Conservation (phyloP, 2,329 filamentous ascomycete genomes). For the Ilyonectria sp. region DNA sequence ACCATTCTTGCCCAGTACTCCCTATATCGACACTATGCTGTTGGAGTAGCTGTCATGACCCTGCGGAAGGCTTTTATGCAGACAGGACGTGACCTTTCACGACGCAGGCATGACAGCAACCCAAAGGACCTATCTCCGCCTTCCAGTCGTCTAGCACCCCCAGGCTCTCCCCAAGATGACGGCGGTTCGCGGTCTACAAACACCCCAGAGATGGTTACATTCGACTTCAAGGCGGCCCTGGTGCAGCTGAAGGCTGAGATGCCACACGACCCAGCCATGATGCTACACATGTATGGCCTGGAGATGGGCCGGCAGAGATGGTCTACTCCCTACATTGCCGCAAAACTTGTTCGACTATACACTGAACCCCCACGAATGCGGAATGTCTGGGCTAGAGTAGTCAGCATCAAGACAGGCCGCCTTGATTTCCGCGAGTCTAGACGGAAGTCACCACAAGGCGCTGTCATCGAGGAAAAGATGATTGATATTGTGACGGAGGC, state of each 20-base stretch:
- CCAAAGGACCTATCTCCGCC: constrained; percentile 38
- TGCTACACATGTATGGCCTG: constrained; percentile 89
- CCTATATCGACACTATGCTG: constrained; percentile 91
- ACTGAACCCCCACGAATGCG: constrained; percentile 88
- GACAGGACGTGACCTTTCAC: constrained; percentile 60
- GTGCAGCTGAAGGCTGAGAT: constrained; percentile 91
- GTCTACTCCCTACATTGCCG: constrained; percentile 85
- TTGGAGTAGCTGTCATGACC: constrained; percentile 85
- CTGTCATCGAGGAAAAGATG: constrained; percentile 80
- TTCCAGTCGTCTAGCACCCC: constrained; percentile 56
- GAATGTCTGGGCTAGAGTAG: constrained; percentile 86
- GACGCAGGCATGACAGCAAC: constrained; percentile 52
- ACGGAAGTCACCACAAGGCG: constrained; percentile 73
- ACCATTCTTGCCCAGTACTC: constrained; percentile 91
- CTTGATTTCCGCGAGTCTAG: constrained; percentile 85
- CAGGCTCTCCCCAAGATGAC: constrained; percentile 51
- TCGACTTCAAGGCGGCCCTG: constrained; percentile 86
- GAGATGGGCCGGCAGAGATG: constrained; percentile 90
- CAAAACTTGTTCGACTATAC: constrained; percentile 86
- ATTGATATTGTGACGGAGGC: constrained; percentile 90
- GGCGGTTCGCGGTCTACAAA: constrained; percentile 53
- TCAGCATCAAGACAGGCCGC: constrained; percentile 86
- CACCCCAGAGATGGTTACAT: constrained; percentile 77
- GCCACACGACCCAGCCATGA: constrained; percentile 90
- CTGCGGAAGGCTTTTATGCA: constrained; percentile 78